Conservation (phyloP, 305 asterid genomes). For the Solanum aculeatissimum region DNA sequence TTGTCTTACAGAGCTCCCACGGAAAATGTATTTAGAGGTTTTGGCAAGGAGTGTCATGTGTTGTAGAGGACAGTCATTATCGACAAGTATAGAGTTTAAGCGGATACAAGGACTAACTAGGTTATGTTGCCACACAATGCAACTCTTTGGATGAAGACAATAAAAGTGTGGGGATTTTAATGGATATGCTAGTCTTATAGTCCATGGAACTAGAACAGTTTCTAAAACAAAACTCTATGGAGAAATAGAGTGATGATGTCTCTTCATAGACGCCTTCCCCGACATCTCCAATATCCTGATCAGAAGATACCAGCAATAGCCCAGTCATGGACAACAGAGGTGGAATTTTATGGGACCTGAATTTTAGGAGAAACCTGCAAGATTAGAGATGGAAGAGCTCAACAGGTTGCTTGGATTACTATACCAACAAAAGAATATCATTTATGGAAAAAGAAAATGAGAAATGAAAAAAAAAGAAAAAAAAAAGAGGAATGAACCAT, state of each 20-base stretch:
- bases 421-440: background rate
- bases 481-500: background rate
- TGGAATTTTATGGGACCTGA: background rate
- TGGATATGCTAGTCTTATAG: background rate
- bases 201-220: background rate
- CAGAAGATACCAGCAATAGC: background rate
- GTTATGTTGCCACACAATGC: background rate
- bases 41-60: background rate
- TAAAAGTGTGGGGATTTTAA: background rate
- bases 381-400: background rate
- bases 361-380: background rate
- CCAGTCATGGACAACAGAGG: background rate
- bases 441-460: background rate
- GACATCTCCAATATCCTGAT: background rate
- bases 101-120: background rate
- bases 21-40: background rate
- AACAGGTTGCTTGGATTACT: background rate
- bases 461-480: background rate
- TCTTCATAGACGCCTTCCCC: background rate
- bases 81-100: background rate
- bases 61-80: background rate
- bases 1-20: background rate
- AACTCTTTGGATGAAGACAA: background rate
- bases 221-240: background rate
- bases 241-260: background rate